phyloP scores from a whole-genome alignment of 2,329 filamentous ascomycete species.

The Aspergillus chevalieri region DNA sequence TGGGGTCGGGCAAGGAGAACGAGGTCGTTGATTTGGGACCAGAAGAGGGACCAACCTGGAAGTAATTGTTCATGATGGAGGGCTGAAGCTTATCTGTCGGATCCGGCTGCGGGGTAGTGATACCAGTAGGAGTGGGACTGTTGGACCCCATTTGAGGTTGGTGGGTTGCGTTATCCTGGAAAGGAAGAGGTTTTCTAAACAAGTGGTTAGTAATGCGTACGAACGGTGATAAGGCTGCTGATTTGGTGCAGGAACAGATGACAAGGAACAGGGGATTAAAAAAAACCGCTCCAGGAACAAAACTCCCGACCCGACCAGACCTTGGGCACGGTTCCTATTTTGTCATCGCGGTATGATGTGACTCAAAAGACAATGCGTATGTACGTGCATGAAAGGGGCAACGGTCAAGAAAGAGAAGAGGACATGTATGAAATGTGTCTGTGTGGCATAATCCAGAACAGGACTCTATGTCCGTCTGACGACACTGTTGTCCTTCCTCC shows the following conservation, averaged over 20 bases:
- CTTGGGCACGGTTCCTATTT: background rate
- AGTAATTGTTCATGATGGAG: conserved; percentile 91
- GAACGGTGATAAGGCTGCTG: background rate
- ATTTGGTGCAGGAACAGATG: background rate
- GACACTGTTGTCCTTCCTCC: no score
- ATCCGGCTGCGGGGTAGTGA: conserved; percentile 90
- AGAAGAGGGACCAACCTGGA: conserved; percentile 96
- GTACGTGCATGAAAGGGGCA: no score
- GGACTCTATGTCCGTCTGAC: no score
- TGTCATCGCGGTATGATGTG: background rate
- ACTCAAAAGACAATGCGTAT: no score
- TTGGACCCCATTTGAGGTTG: conserved; percentile 55
- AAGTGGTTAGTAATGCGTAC: conserved; percentile 21
- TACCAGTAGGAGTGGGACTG: conserved; percentile 80
- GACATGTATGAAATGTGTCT: no score
- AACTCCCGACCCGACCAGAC: no score
- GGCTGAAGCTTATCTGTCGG: conserved; percentile 90
- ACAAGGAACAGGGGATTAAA: background rate
- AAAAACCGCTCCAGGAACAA: no score
- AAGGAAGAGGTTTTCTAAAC: conserved; percentile 21
- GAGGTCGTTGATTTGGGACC: conserved; percentile 56
- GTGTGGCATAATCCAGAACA: no score
- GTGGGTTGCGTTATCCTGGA: conserved; percentile 34
- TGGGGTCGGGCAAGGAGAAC: conserved; percentile 30
- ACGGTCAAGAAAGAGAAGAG: no score